Base-by-base conservation (phyloP, 1,284 basidiomycete genomes). In the Takashimella tepidaria region DNA sequence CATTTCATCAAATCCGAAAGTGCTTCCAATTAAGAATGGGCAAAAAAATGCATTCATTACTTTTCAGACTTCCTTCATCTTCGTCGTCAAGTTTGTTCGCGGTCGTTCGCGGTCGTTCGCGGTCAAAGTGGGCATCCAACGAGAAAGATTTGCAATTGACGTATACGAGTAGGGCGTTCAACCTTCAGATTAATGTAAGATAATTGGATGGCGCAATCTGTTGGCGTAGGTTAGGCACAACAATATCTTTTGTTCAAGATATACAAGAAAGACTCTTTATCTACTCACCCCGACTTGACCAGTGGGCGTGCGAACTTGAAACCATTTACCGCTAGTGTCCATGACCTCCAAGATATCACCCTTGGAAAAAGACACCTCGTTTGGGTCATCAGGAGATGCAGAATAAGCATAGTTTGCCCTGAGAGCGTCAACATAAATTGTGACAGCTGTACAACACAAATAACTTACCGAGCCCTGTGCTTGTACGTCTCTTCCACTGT, bases 251-350 rank as follows among this genome's bases (percentile, higher is more conserved):
- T n/a, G n/a, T n/a, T n/a, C n/a, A n/a, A n/a, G n/a, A n/a, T n/a
- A n/a, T n/a, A n/a, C n/a, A n/a, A n/a, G n/a, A n/a, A n/a, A n/a
- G n/a, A n/a, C n/a, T n/a, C n/a, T n/a, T n/a, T 20, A 21, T 16
- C 12, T 5, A 74, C 76, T 73, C 50, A 77, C 76, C 91, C 79
- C 95, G 87, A 61, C 79, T 56, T 83, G 78, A 48, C 92, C 95
- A 67, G 90, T 86, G 13, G 82, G 72, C 73, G 89, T 97, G 67
- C 81, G 85, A 45, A 92, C 92, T 74, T 95, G 91, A 90, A 90
- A 98, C 90, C 90, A 93, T 74, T 92, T 92, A 50, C 90, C 91
- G n/a, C 66, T 68, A 73, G 90, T 93, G 77, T 98, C 96, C 50
- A 95, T 76, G 59, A 98, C 89, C 55, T 98, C 92, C 60, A 98